These are phyloP conservation scores for Aspergillus ochraceoroseus DNA, from an alignment of 2,329 filamentous ascomycete genomes.

Conservation along the genomic window DNA sequence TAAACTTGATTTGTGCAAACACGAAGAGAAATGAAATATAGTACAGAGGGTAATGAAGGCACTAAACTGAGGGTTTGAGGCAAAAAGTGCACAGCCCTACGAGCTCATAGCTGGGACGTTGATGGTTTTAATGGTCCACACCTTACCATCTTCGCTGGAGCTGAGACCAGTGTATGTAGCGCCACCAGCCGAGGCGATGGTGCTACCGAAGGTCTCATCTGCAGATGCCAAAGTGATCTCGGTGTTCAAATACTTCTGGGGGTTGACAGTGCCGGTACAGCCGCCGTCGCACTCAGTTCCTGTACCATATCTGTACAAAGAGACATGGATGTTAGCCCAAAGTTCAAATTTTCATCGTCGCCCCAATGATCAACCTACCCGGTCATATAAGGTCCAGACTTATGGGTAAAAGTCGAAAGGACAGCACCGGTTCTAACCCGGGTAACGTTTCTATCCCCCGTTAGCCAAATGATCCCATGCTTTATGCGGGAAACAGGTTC, in stretches of 20 bases:
- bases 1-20: too few species aligned
- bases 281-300: constrained; percentile 41
- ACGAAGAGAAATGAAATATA: too few species aligned
- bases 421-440: constrained; percentile 34
- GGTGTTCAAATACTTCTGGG: constrained; percentile 40
- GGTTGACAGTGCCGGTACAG: constrained; percentile 39
- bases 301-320: constrained; percentile 30
- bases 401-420: constrained; percentile 34
- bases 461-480: constrained; percentile 6
- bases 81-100: too few species aligned
- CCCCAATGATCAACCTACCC: constrained; percentile 15
- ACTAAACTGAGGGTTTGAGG: too few species aligned
- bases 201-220: constrained; percentile 26
- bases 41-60: too few species aligned
- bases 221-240: constrained; percentile 37
- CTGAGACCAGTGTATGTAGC: constrained; percentile 35
- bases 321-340: neutral
- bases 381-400: constrained; percentile 39
- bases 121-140: constrained; percentile 39
- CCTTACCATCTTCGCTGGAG: constrained; percentile 34
- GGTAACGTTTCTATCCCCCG: constrained; percentile 30
- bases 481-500: too few species aligned
- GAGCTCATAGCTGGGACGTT: constrained; percentile 37
- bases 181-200: constrained; percentile 27
- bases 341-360: too few species aligned